Base-by-base conservation (phyloP, 371 early-diverging fungal genomes). In the Actinomortierella ambigua region DNA sequence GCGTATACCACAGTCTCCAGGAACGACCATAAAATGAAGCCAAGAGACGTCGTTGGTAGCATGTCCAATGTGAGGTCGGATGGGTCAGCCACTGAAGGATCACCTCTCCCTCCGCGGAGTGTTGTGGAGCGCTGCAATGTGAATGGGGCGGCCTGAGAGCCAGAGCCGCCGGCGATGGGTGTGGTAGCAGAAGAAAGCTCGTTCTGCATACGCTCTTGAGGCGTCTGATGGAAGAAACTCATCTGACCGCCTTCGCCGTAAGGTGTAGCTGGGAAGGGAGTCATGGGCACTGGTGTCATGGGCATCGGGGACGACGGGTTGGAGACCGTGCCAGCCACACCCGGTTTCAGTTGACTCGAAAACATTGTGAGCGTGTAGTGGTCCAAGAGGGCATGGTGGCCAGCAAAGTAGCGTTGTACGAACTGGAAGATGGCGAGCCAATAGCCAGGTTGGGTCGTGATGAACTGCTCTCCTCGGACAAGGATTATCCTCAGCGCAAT, bases 11-110 rank as follows among this genome's bases (percentile, higher is more conserved):
- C 73, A 50, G 84, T 84, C 50, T 87, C 87, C 8, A 85, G 68
- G 50, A 87, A 82, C 1, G 82, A 73, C 87, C 87, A 87, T 0
- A 81, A 68, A 1, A 84, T 77, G 55, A 77, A 87, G 1, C 84
- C 84, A 47, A 82, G 81, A 2, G 80, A 63, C 1, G 73, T 69
- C 13, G 59, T 60, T 11, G 70, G 67, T 3, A 62, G 13, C 11
- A 44, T 63, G 42, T 42, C 23, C 24, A 28, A 24, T 61, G 57
- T 9, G 69, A 69, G 0, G 67, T 51, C 2, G 71, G 65, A 2
- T 57, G 53, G 18, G 65, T 73, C 1, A 62, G 26, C 57, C 55
- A 9, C 34, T 34, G 11, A 6, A 11, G 34, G 11, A 11, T 34
- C 34, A 11, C 11, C 4, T 34, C 34, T 34, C 11, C 11, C 34